Percentiles rank a stretch among this genome's conserved stretches.
Evolutionary conservation across 352 stramenopile genomes (phyloP).

Genomic region (Phytophthora palmivora): DNA sequence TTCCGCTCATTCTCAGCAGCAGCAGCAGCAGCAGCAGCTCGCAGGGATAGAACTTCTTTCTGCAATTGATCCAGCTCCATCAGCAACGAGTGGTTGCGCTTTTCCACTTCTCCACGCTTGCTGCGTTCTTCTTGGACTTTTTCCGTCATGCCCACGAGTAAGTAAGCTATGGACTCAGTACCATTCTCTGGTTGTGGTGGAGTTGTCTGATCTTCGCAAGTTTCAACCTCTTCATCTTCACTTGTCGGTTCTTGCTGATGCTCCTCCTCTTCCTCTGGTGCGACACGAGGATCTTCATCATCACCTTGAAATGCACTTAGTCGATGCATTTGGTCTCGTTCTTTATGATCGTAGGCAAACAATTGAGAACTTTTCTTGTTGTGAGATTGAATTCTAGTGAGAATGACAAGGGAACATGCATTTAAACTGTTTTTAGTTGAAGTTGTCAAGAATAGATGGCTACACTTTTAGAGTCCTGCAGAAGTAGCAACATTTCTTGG

Average conservation of each 20-base stretch:
- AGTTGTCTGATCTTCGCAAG: slow-evolving; percentile 1
- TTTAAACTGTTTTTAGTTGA: slow-evolving; percentile 32
- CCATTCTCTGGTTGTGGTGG: neutral
- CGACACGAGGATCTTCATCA: slow-evolving; percentile 1
- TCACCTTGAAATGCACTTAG: slow-evolving; percentile 7
- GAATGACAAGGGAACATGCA: too few relatives aligned
- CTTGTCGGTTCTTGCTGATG: slow-evolving; percentile 15
- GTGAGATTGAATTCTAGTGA: too few relatives aligned
- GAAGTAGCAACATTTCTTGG: too few relatives aligned
- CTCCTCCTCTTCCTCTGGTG: slow-evolving; percentile 13
- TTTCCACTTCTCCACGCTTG: slow-evolving; percentile 59
- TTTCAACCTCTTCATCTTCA: slow-evolving; percentile 22
- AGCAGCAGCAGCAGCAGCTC: slow-evolving; percentile 44
- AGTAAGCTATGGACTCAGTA: slow-evolving; percentile 49
- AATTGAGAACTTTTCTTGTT: too few relatives aligned
- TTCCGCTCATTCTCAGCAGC: slow-evolving; percentile 20
- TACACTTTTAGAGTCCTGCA: slow-evolving; percentile 17
- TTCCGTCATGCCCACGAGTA: slow-evolving; percentile 71
- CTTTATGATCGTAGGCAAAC: too few relatives aligned
- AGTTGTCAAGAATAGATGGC: slow-evolving; percentile 35
- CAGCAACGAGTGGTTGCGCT: slow-evolving; percentile 71
- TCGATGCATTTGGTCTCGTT: slow-evolving; percentile 19
- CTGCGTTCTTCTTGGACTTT: slow-evolving; percentile 67
- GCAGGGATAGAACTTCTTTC: slow-evolving; percentile 61
- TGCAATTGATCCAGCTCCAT: slow-evolving; percentile 77